phyloP scores from a whole-genome alignment of 768 basidiomycete species.

The Baorangia bicolor region DNA sequence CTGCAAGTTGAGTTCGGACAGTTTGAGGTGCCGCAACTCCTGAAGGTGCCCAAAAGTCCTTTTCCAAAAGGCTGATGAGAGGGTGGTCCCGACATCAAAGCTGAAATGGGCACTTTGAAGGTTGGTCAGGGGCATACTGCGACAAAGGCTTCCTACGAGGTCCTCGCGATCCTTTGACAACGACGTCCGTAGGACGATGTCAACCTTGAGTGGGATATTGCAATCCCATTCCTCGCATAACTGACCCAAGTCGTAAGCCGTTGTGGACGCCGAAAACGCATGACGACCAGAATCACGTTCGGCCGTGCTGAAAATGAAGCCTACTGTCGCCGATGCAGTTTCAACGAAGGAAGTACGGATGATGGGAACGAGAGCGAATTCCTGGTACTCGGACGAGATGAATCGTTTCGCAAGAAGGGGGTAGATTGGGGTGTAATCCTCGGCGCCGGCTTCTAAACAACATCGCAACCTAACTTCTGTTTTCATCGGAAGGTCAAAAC shows the following conservation, averaged over 20 bases:
- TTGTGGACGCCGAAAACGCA: conserved; percentile 7
- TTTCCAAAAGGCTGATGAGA: conserved; percentile 19
- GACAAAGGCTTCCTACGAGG: conserved; percentile 11
- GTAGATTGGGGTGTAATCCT: conserved; percentile 9
- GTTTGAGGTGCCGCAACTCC: conserved; percentile 11
- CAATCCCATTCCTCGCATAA: conserved; percentile 19
- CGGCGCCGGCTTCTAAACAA: conserved; percentile 1
- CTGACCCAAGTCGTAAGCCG: conserved; percentile 2
- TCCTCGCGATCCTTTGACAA: conserved; percentile 10
- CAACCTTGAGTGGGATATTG: conserved; percentile 19
- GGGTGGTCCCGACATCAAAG: conserved; percentile 4
- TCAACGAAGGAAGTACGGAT: conserved; percentile 14
- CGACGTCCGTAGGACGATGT: conserved; percentile 10
- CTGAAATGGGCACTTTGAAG: conserved; percentile 11
- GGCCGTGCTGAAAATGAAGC: conserved; percentile 18
- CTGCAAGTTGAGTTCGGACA: conserved; percentile 5
- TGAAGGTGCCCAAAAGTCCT: conserved; percentile 14
- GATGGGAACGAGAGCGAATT: background rate
- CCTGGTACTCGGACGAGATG: background rate
- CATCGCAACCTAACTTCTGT: conserved; percentile 20
- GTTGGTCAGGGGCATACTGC: conserved; percentile 9
- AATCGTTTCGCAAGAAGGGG: conserved; percentile 19
- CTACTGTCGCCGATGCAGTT: conserved; percentile 5
- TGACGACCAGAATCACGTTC: conserved; percentile 7
- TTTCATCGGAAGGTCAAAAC: conserved; percentile 7